phyloP scores from a whole-genome alignment of 1,284 basidiomycete genomes.

The Ustilago loliicola region DNA sequence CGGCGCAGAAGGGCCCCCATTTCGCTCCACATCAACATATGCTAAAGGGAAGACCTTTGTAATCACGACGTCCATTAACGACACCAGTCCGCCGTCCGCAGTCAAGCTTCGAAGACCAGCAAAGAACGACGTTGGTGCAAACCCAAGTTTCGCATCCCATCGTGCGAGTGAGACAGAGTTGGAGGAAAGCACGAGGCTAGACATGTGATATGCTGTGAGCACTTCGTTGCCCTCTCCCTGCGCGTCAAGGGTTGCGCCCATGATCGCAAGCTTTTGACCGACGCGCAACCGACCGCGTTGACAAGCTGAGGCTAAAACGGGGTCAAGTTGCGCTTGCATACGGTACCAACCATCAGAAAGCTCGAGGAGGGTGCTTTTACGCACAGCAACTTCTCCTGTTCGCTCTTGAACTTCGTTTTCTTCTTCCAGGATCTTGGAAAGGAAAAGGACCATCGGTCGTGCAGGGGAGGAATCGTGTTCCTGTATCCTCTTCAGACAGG shows the following conservation, averaged over 20 bases:
- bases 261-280: conserved; percentile 85
- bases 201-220: conserved; percentile 81
- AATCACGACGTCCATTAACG: conserved; percentile 82
- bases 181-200: conserved; percentile 79
- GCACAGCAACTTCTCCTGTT: conserved; percentile 9
- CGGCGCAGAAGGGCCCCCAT: conserved; percentile 68
- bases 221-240: conserved; percentile 81
- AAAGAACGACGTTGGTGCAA: conserved; percentile 76
- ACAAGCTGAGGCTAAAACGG: conserved; percentile 80
- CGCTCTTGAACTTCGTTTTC: conserved; percentile 35
- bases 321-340: conserved; percentile 82
- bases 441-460: conserved; percentile 84
- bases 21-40: conserved; percentile 68
- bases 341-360: conserved; percentile 97
- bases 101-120: conserved; percentile 84
- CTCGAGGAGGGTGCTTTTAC: conserved; percentile 74
- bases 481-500: conserved; percentile 82
- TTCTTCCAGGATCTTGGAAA: conserved; percentile 77
- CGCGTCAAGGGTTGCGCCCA: conserved; percentile 76
- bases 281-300: conserved; percentile 77
- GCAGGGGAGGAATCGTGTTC: conserved; percentile 81
- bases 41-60: conserved; percentile 75
- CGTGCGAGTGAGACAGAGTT: conserved; percentile 87
- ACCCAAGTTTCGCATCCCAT: conserved; percentile 90
- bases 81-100: conserved; percentile 83